phyloP scores from a whole-genome alignment of 1,139 yeast species.

The Geotrichum phurueaensis region DNA sequence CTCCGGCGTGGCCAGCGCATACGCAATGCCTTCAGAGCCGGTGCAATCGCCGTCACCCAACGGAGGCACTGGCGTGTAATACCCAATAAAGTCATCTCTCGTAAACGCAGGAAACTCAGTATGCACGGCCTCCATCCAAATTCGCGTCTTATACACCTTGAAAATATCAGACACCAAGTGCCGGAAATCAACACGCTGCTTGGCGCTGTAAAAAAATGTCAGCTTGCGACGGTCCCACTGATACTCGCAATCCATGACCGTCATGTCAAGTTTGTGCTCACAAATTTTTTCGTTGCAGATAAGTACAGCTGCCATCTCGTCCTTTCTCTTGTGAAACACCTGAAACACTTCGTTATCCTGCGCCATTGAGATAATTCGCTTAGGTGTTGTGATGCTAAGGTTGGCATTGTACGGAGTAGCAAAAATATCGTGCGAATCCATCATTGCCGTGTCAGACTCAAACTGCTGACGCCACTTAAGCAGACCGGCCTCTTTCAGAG shows the following conservation, averaged over 20 bases:
- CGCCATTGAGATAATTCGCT: constrained; percentile 69
- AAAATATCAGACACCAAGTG: constrained; percentile 87
- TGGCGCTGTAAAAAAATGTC: constrained; percentile 82
- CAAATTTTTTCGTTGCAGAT: constrained; percentile 55
- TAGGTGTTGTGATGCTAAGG: constrained; percentile 42
- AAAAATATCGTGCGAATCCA: background rate
- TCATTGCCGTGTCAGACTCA: constrained; percentile 29
- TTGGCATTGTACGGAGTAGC: background rate
- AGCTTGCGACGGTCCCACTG: constrained; percentile 93
- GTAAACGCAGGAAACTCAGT: background rate
- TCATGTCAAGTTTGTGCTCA: constrained; percentile 43
- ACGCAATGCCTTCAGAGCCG: background rate
- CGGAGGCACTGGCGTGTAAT: background rate
- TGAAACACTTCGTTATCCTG: constrained; percentile 56
- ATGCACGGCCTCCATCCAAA: constrained; percentile 88
- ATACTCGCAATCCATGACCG: constrained; percentile 72
- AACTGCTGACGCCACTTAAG: constrained; percentile 71
- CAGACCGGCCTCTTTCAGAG: constrained; percentile 70
- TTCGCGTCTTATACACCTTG: constrained; percentile 89
- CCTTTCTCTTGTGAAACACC: constrained; percentile 53
- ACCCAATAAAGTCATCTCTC: background rate
- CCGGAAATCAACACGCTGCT: constrained; percentile 83
- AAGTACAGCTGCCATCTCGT: constrained; percentile 67
- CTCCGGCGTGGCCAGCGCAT: background rate
- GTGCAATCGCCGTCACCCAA: background rate